Conservation (phyloP, 257 asterid genomes). For the Oldenlandia corymbosa region DNA sequence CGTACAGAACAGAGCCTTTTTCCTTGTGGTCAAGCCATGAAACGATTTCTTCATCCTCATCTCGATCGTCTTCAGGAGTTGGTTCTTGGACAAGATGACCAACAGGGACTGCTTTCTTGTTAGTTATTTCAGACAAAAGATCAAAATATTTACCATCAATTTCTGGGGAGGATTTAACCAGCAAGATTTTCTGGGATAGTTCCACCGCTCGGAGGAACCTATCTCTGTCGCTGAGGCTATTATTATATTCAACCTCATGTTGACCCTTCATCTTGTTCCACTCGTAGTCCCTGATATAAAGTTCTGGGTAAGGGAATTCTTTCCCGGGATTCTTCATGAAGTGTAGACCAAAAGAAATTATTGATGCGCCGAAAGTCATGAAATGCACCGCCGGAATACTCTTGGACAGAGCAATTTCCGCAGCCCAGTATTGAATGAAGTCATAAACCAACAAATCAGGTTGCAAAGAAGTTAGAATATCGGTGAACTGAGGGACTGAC, state of each 20-base stretch:
- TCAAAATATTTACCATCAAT: conserved; percentile 34
- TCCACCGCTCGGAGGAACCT: neutral
- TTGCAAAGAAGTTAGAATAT: conserved; percentile 11
- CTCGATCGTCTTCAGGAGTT: conserved; percentile 25
- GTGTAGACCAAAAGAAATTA: conserved; percentile 9
- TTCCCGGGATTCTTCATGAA: neutral
- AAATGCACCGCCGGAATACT: conserved; percentile 38
- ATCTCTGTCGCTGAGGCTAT: neutral
- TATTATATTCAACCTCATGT: neutral
- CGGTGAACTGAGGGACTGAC: conserved; percentile 22
- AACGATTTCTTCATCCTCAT: conserved; percentile 28
- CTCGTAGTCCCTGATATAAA: conserved; percentile 5
- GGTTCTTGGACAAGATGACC: conserved; percentile 42
- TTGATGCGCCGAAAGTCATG: conserved; percentile 33
- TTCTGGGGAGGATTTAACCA: conserved; percentile 38
- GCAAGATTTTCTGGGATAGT: conserved; percentile 13
- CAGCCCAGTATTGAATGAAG: conserved; percentile 50
- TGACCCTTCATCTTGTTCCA: neutral
- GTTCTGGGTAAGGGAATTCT: conserved; percentile 3
- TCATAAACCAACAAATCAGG: conserved; percentile 46
- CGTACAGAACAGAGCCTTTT: conserved; percentile 1
- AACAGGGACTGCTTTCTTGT: conserved; percentile 30
- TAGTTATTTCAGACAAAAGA: conserved; percentile 11
- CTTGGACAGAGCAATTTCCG: conserved; percentile 11
- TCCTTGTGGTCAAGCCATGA: conserved; percentile 1